These are phyloP conservation scores for Fusarium vanettenii DNA, from an alignment of 2,329 filamentous ascomycete genomes.

Conservation along the genomic window DNA sequence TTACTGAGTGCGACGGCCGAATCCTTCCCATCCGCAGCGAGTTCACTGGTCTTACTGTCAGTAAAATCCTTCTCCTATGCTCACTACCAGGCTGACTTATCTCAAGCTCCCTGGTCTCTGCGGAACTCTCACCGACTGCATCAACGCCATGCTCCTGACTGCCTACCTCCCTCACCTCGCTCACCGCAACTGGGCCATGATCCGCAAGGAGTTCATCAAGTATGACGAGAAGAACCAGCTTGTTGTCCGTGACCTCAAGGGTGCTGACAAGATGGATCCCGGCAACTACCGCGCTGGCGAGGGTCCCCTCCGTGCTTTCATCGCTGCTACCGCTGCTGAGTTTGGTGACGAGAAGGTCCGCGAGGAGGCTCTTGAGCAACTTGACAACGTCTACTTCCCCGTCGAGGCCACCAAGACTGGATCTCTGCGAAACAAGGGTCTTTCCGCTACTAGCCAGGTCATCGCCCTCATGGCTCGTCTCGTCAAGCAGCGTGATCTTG, in stretches of 20 bases:
- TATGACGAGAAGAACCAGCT: constrained; percentile 4
- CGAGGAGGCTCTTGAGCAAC: constrained; percentile 8
- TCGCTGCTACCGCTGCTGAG: constrained; percentile 15
- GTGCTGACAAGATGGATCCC: constrained; percentile 12
- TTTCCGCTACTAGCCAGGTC: constrained; percentile 12
- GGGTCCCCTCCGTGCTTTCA: constrained; percentile 6
- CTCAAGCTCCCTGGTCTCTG: constrained; percentile 12
- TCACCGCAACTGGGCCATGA: constrained; percentile 22
- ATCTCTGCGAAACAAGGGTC: constrained; percentile 13
- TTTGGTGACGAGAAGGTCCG: constrained; percentile 20
- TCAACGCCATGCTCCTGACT: constrained; percentile 18
- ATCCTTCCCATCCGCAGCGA: constrained; percentile 20
- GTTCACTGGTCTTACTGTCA: constrained; percentile 13
- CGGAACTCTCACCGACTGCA: constrained; percentile 18
- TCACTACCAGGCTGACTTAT: neutral
- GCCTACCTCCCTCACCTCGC: constrained; percentile 17
- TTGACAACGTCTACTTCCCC: constrained; percentile 18
- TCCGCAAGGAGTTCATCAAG: constrained; percentile 14
- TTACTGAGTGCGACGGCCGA: constrained; percentile 18
- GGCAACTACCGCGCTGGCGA: constrained; percentile 8
- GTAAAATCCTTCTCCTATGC: neutral
- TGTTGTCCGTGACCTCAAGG: constrained; percentile 12
- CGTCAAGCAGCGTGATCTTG: constrained; percentile 9
- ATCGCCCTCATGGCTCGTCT: constrained; percentile 20
- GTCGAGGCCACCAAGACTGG: constrained; percentile 16